These are phyloP conservation scores for Annulohypoxylon maeteangense DNA, from an alignment of 495 filamentous ascomycete species.

Conservation along the genomic window DNA sequence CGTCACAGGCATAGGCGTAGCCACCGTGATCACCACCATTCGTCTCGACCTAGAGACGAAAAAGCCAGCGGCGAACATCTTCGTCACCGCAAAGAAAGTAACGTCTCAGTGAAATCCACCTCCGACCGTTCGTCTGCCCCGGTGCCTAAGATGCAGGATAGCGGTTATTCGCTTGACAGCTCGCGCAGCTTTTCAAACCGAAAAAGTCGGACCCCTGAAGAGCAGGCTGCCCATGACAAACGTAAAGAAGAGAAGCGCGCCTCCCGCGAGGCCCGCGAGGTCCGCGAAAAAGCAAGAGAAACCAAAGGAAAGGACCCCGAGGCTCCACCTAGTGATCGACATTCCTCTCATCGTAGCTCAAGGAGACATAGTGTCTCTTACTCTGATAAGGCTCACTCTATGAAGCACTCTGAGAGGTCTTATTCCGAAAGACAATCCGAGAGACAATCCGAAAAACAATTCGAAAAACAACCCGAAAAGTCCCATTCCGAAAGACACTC, in stretches of 20 bases:
- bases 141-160: conserved; percentile 46
- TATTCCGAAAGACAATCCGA: conserved; percentile 25
- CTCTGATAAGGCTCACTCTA: conserved; percentile 39
- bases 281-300: conserved; percentile 38
- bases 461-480: conserved; percentile 32
- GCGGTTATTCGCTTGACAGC: conserved; percentile 47
- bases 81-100: conserved; percentile 49
- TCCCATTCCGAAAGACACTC: conserved; percentile 33
- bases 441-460: conserved; percentile 31
- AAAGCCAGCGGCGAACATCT: conserved; percentile 49
- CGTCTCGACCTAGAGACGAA: conserved; percentile 37
- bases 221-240: conserved; percentile 57
- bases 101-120: conserved; percentile 45
- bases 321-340: conserved; percentile 35
- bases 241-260: conserved; percentile 52
- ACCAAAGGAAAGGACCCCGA: conserved; percentile 44
- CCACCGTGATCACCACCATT: conserved; percentile 32
- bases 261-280: conserved; percentile 42
- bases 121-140: conserved; percentile 50
- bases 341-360: conserved; percentile 48
- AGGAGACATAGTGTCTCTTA: conserved; percentile 51
- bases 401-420: conserved; percentile 32
- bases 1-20: conserved; percentile 50
- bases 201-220: conserved; percentile 54
- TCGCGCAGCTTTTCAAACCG: conserved; percentile 44